Conservation (phyloP, 371 early-diverging fungal genomes). For the Mucor lusitanicus region DNA sequence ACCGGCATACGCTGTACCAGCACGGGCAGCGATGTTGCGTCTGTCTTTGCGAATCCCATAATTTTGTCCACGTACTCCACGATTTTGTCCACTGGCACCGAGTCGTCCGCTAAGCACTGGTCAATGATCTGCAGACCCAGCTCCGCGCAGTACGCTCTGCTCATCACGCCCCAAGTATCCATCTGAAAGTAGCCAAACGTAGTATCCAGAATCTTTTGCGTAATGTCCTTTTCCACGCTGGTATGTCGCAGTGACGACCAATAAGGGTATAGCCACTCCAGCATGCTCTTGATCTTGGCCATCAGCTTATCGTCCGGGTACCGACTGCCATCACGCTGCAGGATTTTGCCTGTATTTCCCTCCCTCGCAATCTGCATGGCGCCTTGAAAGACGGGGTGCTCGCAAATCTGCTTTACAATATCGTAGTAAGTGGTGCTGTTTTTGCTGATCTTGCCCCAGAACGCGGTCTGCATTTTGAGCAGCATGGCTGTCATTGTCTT, state of each 20-base stretch:
- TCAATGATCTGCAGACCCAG: constrained; percentile 36
- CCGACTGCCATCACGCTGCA: constrained; percentile 36
- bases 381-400: constrained; percentile 32
- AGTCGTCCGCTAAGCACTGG: constrained; percentile 25
- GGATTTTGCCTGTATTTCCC: constrained; percentile 32
- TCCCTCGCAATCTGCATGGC: constrained; percentile 40
- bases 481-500: constrained; percentile 35
- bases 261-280: constrained; percentile 42
- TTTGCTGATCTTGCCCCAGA: constrained; percentile 25
- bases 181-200: constrained; percentile 46
- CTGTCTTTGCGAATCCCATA: constrained; percentile 20
- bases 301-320: constrained; percentile 42
- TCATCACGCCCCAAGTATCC: constrained; percentile 33
- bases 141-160: constrained; percentile 36
- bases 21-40: constrained; percentile 15
- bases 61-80: constrained; percentile 26
- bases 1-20: constrained; percentile 26
- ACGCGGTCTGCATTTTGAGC: constrained; percentile 24
- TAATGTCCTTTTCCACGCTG: constrained; percentile 23
- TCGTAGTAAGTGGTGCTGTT: constrained; percentile 13
- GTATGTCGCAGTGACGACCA: constrained; percentile 34
- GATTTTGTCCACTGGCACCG: constrained; percentile 24
- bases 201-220: constrained; percentile 30
- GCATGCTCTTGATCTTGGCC: constrained; percentile 32
- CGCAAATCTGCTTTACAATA: constrained; percentile 37